Evolutionary conservation across 768 basidiomycete genomes (phyloP), one percentile per base, ranked within the genome.

Genomic region (Auriscalpium vulgare): DNA sequence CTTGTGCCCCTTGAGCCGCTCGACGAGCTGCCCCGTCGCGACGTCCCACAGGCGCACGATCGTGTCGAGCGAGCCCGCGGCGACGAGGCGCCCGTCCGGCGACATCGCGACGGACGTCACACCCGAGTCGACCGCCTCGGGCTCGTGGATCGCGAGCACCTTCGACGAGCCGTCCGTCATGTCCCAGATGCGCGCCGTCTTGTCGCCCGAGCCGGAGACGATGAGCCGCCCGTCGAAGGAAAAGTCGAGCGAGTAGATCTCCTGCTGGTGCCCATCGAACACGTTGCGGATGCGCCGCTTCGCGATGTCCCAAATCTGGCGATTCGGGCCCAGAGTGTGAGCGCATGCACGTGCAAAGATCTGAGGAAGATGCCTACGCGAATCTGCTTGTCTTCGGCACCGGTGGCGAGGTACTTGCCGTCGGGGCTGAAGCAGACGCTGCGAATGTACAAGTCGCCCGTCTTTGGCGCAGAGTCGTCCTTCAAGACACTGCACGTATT

Each of bases 191-290:
- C 79, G 69, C 29, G 81, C 81, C 1, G 80, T 82, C 67, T 78
- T 77, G 70, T 85, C 91, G 3, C 93, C 92, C 0, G 90, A 93
- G 14, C 93, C 94, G 4, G 91, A 93, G 10, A 94, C 90, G 61
- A 95, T 86, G 62, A 88, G 78, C 5, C 84, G 78, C 8, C 94
- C 93, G 62, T 94, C 89, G n/a, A 77, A 71, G 2, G 91, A 90
- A 71, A 94, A 95, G 69, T 90, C 91, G 60, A 97, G 84, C 1
- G 92, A 91, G 71, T 95, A 95, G 65, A 97, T 93, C 66, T 95
- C 94, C 66, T 92, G 88, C 64, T 84, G 83, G 72, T 97, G 94
- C 5, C 94, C 94, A 60, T 88, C 84, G 63, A 95, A 91, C 10
- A 89, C 74, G 59, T 81, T 85, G 55, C 85, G 81, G 66, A 95